Evolutionary conservation across 179 eudicot genomes (phyloP).

Genomic region (Silene coronaria): DNA sequence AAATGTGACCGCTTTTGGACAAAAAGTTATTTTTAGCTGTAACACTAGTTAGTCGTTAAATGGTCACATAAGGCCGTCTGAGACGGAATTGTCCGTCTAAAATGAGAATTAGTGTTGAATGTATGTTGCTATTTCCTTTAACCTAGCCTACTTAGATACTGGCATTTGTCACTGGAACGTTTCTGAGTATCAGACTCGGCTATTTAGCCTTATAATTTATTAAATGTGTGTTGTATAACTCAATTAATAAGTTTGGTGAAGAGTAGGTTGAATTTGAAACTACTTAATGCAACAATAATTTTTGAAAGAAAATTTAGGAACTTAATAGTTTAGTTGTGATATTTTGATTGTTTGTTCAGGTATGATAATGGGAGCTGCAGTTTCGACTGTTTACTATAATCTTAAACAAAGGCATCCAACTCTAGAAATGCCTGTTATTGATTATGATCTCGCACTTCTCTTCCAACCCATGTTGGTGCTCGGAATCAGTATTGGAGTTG

Average conservation of each 20-base stretch:
- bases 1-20: too few relatives aligned
- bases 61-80: too few relatives aligned
- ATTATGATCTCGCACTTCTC: conserved; percentile 69
- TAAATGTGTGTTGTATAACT: too few relatives aligned
- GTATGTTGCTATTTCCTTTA: background rate
- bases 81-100: too few relatives aligned
- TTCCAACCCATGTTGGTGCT: conserved; percentile 77
- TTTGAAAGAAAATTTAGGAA: background rate
- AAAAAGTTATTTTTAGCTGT: too few relatives aligned
- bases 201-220: too few relatives aligned
- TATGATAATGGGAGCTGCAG: conserved; percentile 88
- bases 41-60: too few relatives aligned
- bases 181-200: background rate
- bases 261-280: background rate
- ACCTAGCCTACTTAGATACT: background rate
- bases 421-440: conserved; percentile 70
- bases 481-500: conserved; percentile 75
- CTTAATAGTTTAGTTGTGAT: background rate
- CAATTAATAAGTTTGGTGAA: background rate
- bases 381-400: conserved; percentile 68
- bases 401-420: conserved; percentile 86
- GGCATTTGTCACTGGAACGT: too few relatives aligned
- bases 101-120: background rate
- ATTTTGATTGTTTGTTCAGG: conserved; percentile 35
- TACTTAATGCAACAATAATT: background rate